Percentiles rank a stretch among this genome's conserved stretches.
These are phyloP conservation scores for Biscogniauxia sp. DNA, from an alignment of 2,329 filamentous ascomycete genomes.

Conservation along the genomic window DNA sequence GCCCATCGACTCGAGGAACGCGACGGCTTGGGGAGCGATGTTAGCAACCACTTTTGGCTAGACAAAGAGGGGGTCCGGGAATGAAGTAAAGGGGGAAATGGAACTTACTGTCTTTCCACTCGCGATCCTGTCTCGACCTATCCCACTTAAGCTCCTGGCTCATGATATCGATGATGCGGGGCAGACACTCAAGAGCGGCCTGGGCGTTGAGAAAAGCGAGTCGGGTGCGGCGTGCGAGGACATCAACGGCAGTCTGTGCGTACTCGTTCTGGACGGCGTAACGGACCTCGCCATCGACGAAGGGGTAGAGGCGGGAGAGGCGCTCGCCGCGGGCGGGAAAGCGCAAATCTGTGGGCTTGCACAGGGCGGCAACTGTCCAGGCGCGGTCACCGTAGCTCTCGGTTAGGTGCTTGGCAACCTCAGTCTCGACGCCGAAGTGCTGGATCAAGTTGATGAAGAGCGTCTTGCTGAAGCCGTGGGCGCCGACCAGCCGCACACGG, in stretches of 20 bases:
- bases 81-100: not conserved
- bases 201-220: slow-evolving; percentile 90
- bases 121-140: slow-evolving; percentile 65
- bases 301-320: slow-evolving; percentile 79
- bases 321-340: slow-evolving; percentile 82
- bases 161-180: slow-evolving; percentile 87
- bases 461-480: slow-evolving; percentile 82
- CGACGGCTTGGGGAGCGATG: slow-evolving; percentile 44
- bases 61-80: not conserved
- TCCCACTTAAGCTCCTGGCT: slow-evolving; percentile 79
- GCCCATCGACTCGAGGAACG: slow-evolving; percentile 64
- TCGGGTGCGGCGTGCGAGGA: slow-evolving; percentile 79
- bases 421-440: slow-evolving; percentile 87
- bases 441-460: slow-evolving; percentile 95
- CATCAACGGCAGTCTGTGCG: slow-evolving; percentile 85
- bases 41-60: slow-evolving; percentile 8
- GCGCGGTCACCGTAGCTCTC: slow-evolving; percentile 88
- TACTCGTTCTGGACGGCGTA: slow-evolving; percentile 89
- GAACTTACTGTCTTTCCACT: slow-evolving; percentile 73
- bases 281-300: slow-evolving; percentile 86
- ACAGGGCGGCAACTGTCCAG: slow-evolving; percentile 84
- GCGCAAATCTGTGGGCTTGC: slow-evolving; percentile 69
- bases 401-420: slow-evolving; percentile 85
- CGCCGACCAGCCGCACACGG: slow-evolving; percentile 75
- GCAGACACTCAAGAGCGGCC: slow-evolving; percentile 81